Conservation (phyloP, 805 yeast species). For the Metschnikowia cubensis region DNA sequence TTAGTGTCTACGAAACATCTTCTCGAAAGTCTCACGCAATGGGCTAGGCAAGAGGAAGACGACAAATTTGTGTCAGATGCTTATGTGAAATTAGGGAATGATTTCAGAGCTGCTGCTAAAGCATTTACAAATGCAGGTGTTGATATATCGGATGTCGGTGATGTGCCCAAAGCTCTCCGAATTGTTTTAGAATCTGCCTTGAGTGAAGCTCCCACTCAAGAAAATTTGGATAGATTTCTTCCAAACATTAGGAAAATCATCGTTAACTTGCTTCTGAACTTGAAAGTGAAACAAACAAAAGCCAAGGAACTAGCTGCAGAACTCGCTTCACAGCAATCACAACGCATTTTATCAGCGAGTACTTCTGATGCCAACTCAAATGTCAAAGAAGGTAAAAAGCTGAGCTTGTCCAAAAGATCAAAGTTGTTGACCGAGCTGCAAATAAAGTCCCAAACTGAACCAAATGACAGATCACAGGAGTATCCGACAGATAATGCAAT, state of each 20-base stretch:
- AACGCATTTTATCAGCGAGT: background rate
- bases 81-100: constrained; percentile 89
- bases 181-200: constrained; percentile 80
- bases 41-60: constrained; percentile 80
- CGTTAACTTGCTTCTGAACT: constrained; percentile 69
- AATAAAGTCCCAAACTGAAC: background rate
- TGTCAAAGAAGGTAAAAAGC: background rate
- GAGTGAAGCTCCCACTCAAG: constrained; percentile 80
- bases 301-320: constrained; percentile 38
- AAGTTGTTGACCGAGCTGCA: constrained; percentile 2
- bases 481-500: background rate
- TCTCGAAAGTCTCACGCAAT: constrained; percentile 78
- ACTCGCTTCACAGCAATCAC: background rate
- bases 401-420: background rate
- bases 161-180: constrained; percentile 81
- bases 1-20: constrained; percentile 86
- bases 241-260: constrained; percentile 86
- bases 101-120: constrained; percentile 79
- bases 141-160: constrained; percentile 79
- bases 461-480: background rate
- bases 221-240: constrained; percentile 69
- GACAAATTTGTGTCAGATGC: constrained; percentile 86
- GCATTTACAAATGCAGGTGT: constrained; percentile 78
- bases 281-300: constrained; percentile 72
- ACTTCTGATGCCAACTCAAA: background rate